Base-by-base conservation (phyloP, 768 basidiomycete species). In the Pulveroboletus sp. region DNA sequence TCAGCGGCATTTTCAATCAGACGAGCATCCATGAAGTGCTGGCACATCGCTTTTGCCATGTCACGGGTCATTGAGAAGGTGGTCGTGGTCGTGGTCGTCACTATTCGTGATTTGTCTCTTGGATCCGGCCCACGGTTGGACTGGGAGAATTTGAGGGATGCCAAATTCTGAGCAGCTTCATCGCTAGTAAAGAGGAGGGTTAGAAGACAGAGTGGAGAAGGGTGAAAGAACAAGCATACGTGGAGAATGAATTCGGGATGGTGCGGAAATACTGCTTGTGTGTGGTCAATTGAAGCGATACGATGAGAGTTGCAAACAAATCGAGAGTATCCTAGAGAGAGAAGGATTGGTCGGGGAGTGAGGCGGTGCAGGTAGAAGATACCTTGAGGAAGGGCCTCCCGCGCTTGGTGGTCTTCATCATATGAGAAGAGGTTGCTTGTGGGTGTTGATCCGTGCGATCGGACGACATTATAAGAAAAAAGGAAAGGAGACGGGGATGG, bases 61-160 rank as follows among this genome's bases (percentile, higher is more conserved):
- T 99, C 96, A 60, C 96, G 87, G 58, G 93, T 92, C 96, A 99
- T 98, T 54, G 93, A 93, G 75, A 99, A 99, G 31, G 96, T 99
- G 38, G 96, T 99, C 6, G 96, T 98, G 6, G 96, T 99, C 0
- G 96, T 99, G 1, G 96, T 99, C 63, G 96, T 99, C 66, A 99
- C 89, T 71, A 99, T 92, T 65, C 96, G 87, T 70, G 90, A 84
- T 62, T 93, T 93, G 71, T 99, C 96, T 74, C 92, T 87, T 59
- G 96, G 95, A 78, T 99, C 96, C 64, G 94, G 89, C 60, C 93
- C 89, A 66, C 96, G 91, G 75, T 93, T 95, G 47, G 96, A 98
- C 74, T 99, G 96, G 28, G 96, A 95, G 69, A 99, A 99, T 69
- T 97, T 98, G 64, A 99, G 83, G 4, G 90, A 90, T 32, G 93